These are phyloP conservation scores for Kodamaea fungicola DNA, from an alignment of 1,139 yeast genomes.

Conservation along the genomic window DNA sequence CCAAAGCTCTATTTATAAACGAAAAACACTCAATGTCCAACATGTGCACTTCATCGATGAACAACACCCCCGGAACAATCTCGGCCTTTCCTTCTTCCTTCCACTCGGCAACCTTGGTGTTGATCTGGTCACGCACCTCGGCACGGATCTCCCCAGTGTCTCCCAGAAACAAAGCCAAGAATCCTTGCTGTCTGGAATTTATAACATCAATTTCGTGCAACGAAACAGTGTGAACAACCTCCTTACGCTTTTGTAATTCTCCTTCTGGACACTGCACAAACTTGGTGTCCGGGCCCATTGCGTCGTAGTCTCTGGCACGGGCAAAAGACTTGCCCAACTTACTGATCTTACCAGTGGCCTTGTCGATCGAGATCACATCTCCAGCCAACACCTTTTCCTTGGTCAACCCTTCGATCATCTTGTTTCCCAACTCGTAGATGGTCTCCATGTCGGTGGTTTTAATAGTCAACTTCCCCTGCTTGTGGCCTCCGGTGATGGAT, in stretches of 20 bases:
- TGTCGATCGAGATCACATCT: slow-evolving; percentile 93
- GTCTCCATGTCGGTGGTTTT: slow-evolving; percentile 99
- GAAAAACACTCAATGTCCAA: slow-evolving; percentile 96
- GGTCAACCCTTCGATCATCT: slow-evolving; percentile 94
- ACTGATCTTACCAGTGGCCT: slow-evolving; percentile 90
- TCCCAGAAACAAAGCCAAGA: slow-evolving; percentile 91
- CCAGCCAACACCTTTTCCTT: slow-evolving; percentile 97
- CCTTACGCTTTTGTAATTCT: slow-evolving; percentile 91
- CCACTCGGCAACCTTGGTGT: slow-evolving; percentile 97
- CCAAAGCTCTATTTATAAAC: slow-evolving; percentile 91
- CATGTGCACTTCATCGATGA: slow-evolving; percentile 99
- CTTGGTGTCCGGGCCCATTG: slow-evolving; percentile 98
- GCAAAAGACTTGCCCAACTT: slow-evolving; percentile 95
- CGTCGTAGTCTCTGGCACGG: slow-evolving; percentile 96
- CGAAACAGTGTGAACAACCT: slow-evolving; percentile 93
- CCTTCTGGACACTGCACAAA: slow-evolving; percentile 99
- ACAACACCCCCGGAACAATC: slow-evolving; percentile 96
- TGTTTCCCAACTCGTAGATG: slow-evolving; percentile 91
- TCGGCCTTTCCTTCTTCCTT: slow-evolving; percentile 99
- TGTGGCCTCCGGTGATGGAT: slow-evolving; percentile 94
- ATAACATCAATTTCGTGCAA: slow-evolving; percentile 97
- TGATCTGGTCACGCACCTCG: slow-evolving; percentile 96
- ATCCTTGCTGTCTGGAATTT: slow-evolving; percentile 97
- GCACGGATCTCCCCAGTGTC: slow-evolving; percentile 97
- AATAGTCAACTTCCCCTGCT: slow-evolving; percentile 95